Evolutionary conservation across 148 eudicot species (phyloP).

Genomic region (Chenopodium formosanum): DNA sequence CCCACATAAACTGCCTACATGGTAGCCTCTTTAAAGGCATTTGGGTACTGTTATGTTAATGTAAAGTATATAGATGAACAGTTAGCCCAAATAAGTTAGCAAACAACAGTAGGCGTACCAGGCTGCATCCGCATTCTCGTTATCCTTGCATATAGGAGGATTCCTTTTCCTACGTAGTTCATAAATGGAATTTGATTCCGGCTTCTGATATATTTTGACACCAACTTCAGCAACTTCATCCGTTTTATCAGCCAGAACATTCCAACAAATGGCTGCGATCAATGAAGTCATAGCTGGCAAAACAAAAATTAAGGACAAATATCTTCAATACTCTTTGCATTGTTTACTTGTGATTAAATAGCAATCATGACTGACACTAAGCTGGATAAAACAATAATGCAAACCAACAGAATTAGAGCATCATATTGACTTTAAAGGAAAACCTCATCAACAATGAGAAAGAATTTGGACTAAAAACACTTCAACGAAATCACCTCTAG

Average conservation of each 20-base stretch:
- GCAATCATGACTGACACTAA: background rate
- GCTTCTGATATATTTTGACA: conserved; percentile 85
- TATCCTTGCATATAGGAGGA: conserved; percentile 89
- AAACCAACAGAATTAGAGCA: background rate
- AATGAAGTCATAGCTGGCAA: conserved; percentile 68
- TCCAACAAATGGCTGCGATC: conserved; percentile 90
- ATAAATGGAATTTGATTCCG: conserved; percentile 78
- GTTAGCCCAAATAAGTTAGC: background rate
- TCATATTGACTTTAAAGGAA: background rate
- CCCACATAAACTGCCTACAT: background rate
- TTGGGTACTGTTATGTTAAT: background rate
- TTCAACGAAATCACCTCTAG: background rate
- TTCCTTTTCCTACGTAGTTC: conserved; percentile 71
- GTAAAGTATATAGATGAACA: background rate
- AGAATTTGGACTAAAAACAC: background rate
- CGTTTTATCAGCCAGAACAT: conserved; percentile 82
- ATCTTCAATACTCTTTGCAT: background rate
- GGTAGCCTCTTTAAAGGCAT: background rate
- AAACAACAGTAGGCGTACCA: conserved; percentile 51
- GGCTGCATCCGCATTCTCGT: conserved; percentile 88
- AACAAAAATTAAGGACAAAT: conserved; percentile 15
- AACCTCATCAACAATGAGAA: background rate
- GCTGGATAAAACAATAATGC: background rate
- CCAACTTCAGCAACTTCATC: conserved; percentile 84
- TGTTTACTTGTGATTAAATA: background rate